phyloP scores from a whole-genome alignment of 78 protist species.

The Dictyostelium brefeldianum region DNA sequence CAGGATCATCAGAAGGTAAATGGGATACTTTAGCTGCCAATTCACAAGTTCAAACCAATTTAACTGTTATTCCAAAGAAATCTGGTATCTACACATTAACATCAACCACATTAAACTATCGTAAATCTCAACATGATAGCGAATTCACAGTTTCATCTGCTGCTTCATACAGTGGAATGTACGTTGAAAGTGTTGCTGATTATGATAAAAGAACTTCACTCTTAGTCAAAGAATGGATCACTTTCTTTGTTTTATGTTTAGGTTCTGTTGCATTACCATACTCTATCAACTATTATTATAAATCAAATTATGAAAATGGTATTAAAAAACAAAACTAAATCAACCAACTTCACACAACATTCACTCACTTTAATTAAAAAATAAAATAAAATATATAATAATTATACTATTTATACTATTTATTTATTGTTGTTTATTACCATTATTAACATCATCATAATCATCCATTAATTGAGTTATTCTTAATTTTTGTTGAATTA shows the following conservation, averaged over 20 bases:
- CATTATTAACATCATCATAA: constrained; percentile 13
- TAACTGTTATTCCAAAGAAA: constrained; percentile 43
- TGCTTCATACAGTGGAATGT: constrained; percentile 67
- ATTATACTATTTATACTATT: neutral
- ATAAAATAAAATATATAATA: too few species aligned
- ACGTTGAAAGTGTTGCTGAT: constrained; percentile 32
- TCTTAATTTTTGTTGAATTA: constrained; percentile 43
- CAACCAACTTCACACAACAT: neutral
- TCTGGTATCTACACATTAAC: constrained; percentile 41
- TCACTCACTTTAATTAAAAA: too few species aligned
- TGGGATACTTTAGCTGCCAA: constrained; percentile 33
- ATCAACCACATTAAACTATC: constrained; percentile 42
- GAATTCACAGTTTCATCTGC: constrained; percentile 39
- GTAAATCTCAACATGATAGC: constrained; percentile 26
- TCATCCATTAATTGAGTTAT: constrained; percentile 45
- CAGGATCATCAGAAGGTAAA: constrained; percentile 29
- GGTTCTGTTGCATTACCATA: constrained; percentile 65
- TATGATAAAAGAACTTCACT: constrained; percentile 58
- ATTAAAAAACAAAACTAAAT: constrained; percentile 43
- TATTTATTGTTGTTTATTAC: neutral
- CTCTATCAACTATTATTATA: constrained; percentile 35
- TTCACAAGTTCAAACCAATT: constrained; percentile 21
- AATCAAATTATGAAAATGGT: constrained; percentile 48
- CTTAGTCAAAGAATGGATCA: constrained; percentile 36
- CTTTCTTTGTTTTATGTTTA: constrained; percentile 31